phyloP scores from a whole-genome alignment of 345 rosid species.

The Carallia pectinifolia region DNA sequence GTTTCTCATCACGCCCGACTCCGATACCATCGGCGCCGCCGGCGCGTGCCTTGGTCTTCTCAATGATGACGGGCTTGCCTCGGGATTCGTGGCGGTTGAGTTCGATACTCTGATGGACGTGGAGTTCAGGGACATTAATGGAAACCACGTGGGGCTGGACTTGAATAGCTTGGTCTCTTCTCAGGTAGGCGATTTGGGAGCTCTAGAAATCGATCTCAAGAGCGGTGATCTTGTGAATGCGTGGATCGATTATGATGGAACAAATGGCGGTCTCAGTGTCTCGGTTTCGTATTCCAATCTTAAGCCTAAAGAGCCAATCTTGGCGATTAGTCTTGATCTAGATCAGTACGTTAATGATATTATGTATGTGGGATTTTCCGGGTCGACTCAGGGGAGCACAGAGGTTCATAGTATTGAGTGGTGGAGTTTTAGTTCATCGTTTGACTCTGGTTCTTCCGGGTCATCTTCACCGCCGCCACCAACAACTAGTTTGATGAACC shows the following conservation, averaged over 20 bases:
- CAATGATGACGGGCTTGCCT: conserved; percentile 33
- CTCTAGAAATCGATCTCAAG: conserved; percentile 73
- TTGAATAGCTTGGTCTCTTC: conserved; percentile 74
- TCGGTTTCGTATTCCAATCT: conserved; percentile 80
- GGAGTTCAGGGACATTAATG: conserved; percentile 76
- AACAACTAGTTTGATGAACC: conserved; percentile 54
- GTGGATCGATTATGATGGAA: conserved; percentile 82
- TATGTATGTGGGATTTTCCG: conserved; percentile 97
- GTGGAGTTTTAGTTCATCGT: conserved; percentile 91
- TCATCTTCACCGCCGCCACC: conserved; percentile 62
- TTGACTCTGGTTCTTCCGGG: conserved; percentile 41
- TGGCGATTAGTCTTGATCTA: conserved; percentile 61
- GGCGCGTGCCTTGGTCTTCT: conserved; percentile 79
- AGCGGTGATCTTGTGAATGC: conserved; percentile 83
- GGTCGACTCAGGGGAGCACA: conserved; percentile 97
- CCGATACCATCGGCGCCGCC: conserved; percentile 61
- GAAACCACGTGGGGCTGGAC: conserved; percentile 96
- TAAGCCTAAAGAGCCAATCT: conserved; percentile 69
- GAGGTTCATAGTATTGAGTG: conserved; percentile 89
- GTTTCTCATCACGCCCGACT: conserved; percentile 70
- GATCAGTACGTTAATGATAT: conserved; percentile 74
- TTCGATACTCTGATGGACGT: conserved; percentile 95
- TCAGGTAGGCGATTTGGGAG: conserved; percentile 61
- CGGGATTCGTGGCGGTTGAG: conserved; percentile 83
- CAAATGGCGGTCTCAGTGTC: conserved; percentile 40